Evolutionary conservation across 306 rosid genomes (phyloP).

Genomic region (Gynostemma pentaphyllum): DNA sequence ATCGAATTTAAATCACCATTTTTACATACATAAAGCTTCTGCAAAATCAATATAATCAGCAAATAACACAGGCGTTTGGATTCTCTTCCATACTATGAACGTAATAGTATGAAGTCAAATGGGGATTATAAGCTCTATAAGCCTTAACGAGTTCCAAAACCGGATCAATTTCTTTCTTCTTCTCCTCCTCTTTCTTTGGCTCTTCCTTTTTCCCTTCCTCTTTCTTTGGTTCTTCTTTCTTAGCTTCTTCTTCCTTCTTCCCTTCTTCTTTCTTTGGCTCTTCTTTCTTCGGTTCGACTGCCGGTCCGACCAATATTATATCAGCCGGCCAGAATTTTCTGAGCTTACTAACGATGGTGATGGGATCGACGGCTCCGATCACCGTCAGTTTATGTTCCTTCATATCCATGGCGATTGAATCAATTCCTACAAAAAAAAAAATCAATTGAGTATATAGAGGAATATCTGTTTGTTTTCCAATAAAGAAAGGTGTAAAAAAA

Average conservation of each 20-base stretch:
- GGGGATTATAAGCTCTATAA: slow-evolving; percentile 60
- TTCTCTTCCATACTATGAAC: slow-evolving; percentile 89
- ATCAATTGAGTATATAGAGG: background rate
- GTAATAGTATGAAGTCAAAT: slow-evolving; percentile 51
- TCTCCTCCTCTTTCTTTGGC: slow-evolving; percentile 33
- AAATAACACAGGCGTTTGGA: slow-evolving; percentile 80
- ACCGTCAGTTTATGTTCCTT: slow-evolving; percentile 76
- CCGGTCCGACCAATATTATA: slow-evolving; percentile 63
- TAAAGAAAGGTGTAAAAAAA: no score
- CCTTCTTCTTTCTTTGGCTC: slow-evolving; percentile 58
- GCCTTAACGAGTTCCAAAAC: slow-evolving; percentile 49
- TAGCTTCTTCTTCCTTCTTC: slow-evolving; percentile 43
- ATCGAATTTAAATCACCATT: background rate
- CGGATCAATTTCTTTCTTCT: slow-evolving; percentile 48
- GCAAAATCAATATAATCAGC: slow-evolving; percentile 8
- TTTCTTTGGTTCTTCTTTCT: slow-evolving; percentile 37
- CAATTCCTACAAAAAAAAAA: slow-evolving; percentile 44
- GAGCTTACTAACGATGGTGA: slow-evolving; percentile 66
- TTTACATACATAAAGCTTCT: background rate
- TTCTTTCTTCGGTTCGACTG: slow-evolving; percentile 82
- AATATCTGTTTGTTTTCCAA: no score
- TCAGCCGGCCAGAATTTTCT: slow-evolving; percentile 61
- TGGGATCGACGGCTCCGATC: slow-evolving; percentile 78
- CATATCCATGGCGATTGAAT: slow-evolving; percentile 82
- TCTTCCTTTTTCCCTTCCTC: slow-evolving; percentile 32